These are phyloP conservation scores for Dendryphion nanum DNA, from an alignment of 2,329 filamentous ascomycete genomes.

Conservation along the genomic window DNA sequence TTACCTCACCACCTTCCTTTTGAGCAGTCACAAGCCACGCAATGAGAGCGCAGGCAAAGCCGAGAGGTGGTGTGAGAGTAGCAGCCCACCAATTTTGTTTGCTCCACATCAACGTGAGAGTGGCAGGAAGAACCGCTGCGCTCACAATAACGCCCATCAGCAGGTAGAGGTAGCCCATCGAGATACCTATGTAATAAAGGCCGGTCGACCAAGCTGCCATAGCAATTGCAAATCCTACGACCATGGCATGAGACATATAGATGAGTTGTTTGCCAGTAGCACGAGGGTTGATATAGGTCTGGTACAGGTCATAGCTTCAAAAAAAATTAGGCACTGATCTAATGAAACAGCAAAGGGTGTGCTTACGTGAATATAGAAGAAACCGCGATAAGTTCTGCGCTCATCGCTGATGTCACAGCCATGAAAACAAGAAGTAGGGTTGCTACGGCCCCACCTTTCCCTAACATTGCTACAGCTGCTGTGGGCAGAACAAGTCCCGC, in stretches of 20 bases:
- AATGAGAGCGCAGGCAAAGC: constrained; percentile 66
- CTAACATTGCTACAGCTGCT: constrained; percentile 78
- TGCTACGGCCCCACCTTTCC: constrained; percentile 74
- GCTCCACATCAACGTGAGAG: constrained; percentile 76
- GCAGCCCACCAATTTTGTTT: constrained; percentile 76
- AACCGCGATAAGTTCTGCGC: constrained; percentile 80
- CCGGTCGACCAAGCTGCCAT: constrained; percentile 79
- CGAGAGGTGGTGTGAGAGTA: constrained; percentile 66
- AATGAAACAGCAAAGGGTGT: not conserved
- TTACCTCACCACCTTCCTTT: constrained; percentile 65
- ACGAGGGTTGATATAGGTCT: constrained; percentile 77
- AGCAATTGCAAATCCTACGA: constrained; percentile 70
- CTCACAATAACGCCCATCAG: constrained; percentile 93
- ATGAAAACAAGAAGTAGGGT: constrained; percentile 83
- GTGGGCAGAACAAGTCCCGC: constrained; percentile 84
- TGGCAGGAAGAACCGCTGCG: constrained; percentile 78
- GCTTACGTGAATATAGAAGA: constrained; percentile 81
- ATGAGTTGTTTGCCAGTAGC: constrained; percentile 77
- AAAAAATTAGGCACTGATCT: not conserved
- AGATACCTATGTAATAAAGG: constrained; percentile 62
- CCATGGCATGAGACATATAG: constrained; percentile 73
- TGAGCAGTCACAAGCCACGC: constrained; percentile 78
- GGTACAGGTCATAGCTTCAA: constrained; percentile 66
- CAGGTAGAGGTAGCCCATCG: constrained; percentile 85
- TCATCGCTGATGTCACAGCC: constrained; percentile 83